Evolutionary conservation across 371 early-diverging fungal genomes (phyloP), one percentile per base, ranked within the genome.

Genomic region (Mucor ambiguus): DNA sequence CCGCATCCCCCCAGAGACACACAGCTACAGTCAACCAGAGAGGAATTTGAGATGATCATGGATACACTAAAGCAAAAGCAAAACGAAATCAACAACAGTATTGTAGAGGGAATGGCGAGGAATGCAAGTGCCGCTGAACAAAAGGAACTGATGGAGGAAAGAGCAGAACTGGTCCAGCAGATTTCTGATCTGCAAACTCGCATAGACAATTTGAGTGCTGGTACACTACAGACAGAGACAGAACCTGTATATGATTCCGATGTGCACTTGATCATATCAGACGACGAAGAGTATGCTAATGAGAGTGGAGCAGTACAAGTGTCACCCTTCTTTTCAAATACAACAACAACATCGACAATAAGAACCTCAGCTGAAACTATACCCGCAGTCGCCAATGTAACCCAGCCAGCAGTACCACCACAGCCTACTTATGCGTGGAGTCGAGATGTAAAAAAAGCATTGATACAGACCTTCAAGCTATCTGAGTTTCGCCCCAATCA

Each of bases 401-500:
- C 18, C 26, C 37, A 37, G 9, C n/a, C 20, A 32, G 8, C 57
- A n/a, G 41, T 26, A 3, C 28, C 30, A 1, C n/a, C 57, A 8
- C 64, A 72, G 2, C 65, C 66, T 3, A 65, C 28, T 11, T 68
- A 52, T 48, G 91, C 92, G 10, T 98, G 97, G 97, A 86, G 93
- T 0, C 69, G 85, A 18, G 93, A 95, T 56, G 93, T 96, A 4
- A 67, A 74, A 58, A 89, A 91, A 48, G 92, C 92, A 11, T 75
- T 98, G 41, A 72, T 69, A 0, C 78, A 88, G 16, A 79, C 83
- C 1, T 99, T 99, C 72, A 85, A 87, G 26, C 80, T 99, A 44
- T 71, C 87, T 24, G 80, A 85, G 2, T 99, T 99, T 69, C 89
- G 99, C 33, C 82, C 84, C 4, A 96, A 98, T 71, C 99, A 99